Evolutionary conservation across 352 stramenopile genomes (phyloP).

Genomic region (Achlya hypogyna): DNA sequence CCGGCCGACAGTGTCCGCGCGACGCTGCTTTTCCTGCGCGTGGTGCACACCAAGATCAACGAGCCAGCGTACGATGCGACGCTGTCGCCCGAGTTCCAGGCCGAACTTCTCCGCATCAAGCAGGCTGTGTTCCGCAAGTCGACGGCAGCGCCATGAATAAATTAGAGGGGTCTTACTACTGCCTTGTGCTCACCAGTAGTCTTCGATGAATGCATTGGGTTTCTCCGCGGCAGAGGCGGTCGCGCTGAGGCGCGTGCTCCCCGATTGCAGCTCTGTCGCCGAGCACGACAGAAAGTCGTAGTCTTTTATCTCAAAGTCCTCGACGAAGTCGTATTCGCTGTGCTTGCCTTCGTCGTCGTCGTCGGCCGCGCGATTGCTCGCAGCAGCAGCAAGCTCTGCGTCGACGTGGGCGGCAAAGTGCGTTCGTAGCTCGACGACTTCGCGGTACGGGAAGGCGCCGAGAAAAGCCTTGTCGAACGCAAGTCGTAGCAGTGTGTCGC

Average conservation of each 20-base stretch:
- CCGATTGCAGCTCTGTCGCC: background rate
- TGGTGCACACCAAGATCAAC: background rate
- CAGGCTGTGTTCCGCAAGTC: background rate
- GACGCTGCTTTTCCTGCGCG: background rate
- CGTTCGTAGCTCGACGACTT: conserved; percentile 57
- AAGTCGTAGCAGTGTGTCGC: conserved; percentile 67
- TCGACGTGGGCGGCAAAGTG: conserved; percentile 56
- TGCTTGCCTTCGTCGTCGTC: conserved; percentile 23
- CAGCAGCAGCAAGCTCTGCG: conserved; percentile 27
- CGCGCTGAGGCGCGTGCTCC: background rate
- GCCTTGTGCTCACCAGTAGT: conserved; percentile 5
- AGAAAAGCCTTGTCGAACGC: conserved; percentile 79
- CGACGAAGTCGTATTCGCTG: conserved; percentile 72
- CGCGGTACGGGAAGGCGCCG: conserved; percentile 60
- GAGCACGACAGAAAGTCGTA: conserved; percentile 11
- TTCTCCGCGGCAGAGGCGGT: background rate
- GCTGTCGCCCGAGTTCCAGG: background rate
- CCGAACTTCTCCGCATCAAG: conserved; percentile 2
- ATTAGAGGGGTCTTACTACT: background rate
- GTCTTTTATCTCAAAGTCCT: conserved; percentile 45
- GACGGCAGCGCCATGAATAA: background rate
- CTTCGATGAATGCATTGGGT: conserved; percentile 8
- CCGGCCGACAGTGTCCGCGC: background rate
- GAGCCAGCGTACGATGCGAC: background rate
- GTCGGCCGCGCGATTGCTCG: conserved; percentile 23